Conservation (phyloP, 768 basidiomycete genomes). For the Rubroboletus satanas region DNA sequence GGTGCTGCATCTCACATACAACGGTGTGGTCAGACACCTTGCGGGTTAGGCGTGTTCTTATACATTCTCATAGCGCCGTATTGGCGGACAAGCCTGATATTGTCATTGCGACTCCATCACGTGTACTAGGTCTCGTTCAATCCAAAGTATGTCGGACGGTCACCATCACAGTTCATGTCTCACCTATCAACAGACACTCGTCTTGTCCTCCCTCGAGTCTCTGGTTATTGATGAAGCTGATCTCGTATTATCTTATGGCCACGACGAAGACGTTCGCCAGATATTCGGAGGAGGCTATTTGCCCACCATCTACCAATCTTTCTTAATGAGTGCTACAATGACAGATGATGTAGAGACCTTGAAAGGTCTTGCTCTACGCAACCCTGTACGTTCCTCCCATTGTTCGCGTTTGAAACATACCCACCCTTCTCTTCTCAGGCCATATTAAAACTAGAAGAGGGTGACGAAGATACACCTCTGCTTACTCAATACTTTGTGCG, state of each 20-base stretch:
- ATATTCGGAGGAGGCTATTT: constrained; percentile 66
- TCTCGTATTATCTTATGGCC: constrained; percentile 93
- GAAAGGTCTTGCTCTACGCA: constrained; percentile 82
- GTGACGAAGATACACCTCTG: constrained; percentile 73
- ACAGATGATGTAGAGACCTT: constrained; percentile 91
- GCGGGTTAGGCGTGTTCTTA: not conserved
- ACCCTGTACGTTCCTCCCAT: constrained; percentile 58
- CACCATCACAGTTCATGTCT: not conserved
- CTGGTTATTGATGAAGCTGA: constrained; percentile 98
- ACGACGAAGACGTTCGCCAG: constrained; percentile 82
- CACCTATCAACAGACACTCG: constrained; percentile 50
- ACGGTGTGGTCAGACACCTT: constrained; percentile 42
- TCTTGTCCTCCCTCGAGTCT: constrained; percentile 65
- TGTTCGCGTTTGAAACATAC: not conserved
- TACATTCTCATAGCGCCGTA: constrained; percentile 36
- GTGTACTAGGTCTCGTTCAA: constrained; percentile 62
- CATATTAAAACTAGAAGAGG: constrained; percentile 84
- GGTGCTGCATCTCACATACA: constrained; percentile 70
- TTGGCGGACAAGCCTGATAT: constrained; percentile 75
- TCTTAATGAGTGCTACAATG: constrained; percentile 97
- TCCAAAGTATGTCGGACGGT: constrained; percentile 49
- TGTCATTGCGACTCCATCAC: constrained; percentile 74
- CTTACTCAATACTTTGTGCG: constrained; percentile 84
- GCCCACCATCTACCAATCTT: constrained; percentile 83
- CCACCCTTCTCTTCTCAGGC: constrained; percentile 46